phyloP scores from a whole-genome alignment of 768 basidiomycete genomes.

The Naganishia vaughanmartiniae region DNA sequence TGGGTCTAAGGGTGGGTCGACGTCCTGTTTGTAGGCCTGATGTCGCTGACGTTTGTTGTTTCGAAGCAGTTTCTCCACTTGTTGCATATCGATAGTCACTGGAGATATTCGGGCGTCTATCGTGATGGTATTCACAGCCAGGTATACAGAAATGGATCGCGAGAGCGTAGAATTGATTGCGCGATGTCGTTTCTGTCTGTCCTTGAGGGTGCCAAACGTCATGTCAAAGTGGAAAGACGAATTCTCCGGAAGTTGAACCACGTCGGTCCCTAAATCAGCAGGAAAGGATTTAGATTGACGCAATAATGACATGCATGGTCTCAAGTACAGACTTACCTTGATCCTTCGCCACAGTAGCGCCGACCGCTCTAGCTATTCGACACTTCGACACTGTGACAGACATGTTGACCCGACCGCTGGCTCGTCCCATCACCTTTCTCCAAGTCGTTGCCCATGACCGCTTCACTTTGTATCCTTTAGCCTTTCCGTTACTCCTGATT shows the following conservation, averaged over 20 bases:
- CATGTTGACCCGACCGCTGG: constrained; percentile 13
- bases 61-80: not conserved
- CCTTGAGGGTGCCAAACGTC: constrained; percentile 5
- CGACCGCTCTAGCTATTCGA: not conserved
- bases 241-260: constrained; percentile 8
- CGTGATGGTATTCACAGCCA: constrained; percentile 8
- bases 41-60: not conserved
- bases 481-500: too few species aligned
- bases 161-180: not conserved
- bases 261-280: not conserved
- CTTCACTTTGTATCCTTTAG: not conserved
- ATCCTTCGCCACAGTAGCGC: not conserved
- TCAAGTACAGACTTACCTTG: not conserved
- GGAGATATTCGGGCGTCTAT: not conserved
- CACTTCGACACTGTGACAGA: constrained; percentile 10
- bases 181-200: not conserved
- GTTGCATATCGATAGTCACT: not conserved
- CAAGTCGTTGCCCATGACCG: not conserved
- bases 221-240: not conserved
- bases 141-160: not conserved
- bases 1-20: too few species aligned
- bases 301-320: not conserved
- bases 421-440: constrained; percentile 23
- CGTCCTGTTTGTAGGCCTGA: not conserved
- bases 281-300: not conserved